Evolutionary conservation across 176 grass and related monocot species (phyloP).

Genomic region (Juncus inflexus): DNA sequence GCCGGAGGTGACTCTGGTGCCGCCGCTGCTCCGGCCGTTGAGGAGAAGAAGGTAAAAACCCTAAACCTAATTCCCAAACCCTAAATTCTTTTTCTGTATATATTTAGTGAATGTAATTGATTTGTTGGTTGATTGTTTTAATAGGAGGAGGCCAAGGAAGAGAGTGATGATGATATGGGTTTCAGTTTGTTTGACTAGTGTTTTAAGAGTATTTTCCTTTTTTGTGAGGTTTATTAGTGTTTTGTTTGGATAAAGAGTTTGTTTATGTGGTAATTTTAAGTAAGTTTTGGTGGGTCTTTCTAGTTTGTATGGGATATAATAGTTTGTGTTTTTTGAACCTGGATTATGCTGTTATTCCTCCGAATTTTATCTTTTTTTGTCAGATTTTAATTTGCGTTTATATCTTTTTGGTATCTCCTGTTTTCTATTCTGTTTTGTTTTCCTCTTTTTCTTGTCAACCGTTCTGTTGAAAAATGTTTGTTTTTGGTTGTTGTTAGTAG

Average conservation of each 20-base stretch:
- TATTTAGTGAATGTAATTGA: too few relatives aligned
- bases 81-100: too few relatives aligned
- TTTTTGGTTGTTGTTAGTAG: too few relatives aligned
- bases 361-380: too few relatives aligned
- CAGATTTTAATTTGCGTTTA: too few relatives aligned
- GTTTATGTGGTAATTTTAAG: conserved; percentile 3
- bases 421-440: too few relatives aligned
- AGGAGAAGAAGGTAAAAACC: conserved; percentile 60
- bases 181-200: conserved; percentile 76
- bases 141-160: conserved; percentile 66
- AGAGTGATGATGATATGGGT: conserved; percentile 75
- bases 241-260: conserved; percentile 10
- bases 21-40: conserved; percentile 39
- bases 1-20: conserved; percentile 37
- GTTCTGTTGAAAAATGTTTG: too few relatives aligned
- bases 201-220: neutral
- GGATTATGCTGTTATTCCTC: too few relatives aligned
- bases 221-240: conserved; percentile 5
- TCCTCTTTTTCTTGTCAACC: too few relatives aligned
- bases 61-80: too few relatives aligned
- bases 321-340: conserved; percentile 23
- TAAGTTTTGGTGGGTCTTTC: conserved; percentile 14
- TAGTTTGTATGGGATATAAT: conserved; percentile 26
- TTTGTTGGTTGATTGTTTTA: neutral
- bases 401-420: too few relatives aligned